Conservation (phyloP, 2,329 filamentous ascomycete genomes). For the Zopfia rhizophila region DNA sequence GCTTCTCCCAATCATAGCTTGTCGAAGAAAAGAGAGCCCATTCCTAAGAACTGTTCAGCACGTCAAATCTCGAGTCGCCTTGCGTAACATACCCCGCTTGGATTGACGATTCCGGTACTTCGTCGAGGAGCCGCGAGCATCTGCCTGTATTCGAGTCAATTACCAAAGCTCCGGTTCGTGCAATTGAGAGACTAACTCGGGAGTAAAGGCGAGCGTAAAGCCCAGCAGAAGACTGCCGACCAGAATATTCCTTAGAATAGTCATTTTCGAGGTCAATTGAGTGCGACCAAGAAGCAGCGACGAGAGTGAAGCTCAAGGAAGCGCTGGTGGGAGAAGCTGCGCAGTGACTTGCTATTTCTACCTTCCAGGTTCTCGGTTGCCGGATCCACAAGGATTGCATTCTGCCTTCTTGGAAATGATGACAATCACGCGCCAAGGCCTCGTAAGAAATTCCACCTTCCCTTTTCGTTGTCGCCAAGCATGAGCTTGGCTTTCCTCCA, state of each 20-base stretch:
- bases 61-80: not conserved
- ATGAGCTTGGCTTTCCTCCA: too few species aligned
- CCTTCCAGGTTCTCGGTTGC: slow-evolving; percentile 15
- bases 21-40: slow-evolving; percentile 46
- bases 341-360: slow-evolving; percentile 17
- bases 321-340: not conserved
- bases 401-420: too few species aligned
- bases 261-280: slow-evolving; percentile 34
- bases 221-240: slow-evolving; percentile 38
- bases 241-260: slow-evolving; percentile 35
- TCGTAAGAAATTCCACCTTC: too few species aligned
- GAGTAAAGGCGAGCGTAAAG: slow-evolving; percentile 36
- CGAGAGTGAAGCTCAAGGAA: not conserved
- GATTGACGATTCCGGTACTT: slow-evolving; percentile 45
- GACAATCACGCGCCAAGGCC: too few species aligned
- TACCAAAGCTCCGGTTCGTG: slow-evolving; percentile 37
- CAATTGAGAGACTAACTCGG: slow-evolving; percentile 38
- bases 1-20: slow-evolving; percentile 48
- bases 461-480: too few species aligned
- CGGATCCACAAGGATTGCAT: too few species aligned
- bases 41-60: slow-evolving; percentile 28
- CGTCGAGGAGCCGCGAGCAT: slow-evolving; percentile 40
- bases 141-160: slow-evolving; percentile 15
- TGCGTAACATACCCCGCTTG: slow-evolving; percentile 40
- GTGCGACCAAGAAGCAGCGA: not conserved